Base-by-base conservation (phyloP, 805 yeast genomes). In the Zygosaccharomyces bisporus region DNA sequence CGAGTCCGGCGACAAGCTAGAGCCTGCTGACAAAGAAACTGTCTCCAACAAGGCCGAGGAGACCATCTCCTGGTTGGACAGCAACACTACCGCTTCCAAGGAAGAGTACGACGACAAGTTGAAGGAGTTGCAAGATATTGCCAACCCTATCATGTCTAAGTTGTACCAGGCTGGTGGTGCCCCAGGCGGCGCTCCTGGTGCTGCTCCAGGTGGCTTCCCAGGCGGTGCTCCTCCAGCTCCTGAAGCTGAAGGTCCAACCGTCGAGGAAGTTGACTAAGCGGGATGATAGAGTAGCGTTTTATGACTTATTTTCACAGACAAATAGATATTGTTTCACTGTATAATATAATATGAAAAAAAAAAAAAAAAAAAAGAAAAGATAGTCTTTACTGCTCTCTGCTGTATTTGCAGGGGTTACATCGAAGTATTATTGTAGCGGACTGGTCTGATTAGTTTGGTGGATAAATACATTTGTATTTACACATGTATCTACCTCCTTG, bases 111-210 rank as follows among this genome's bases (percentile, higher is more conserved):
- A 81, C 64, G 95, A 85, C 75, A 84, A 81, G 77, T 95, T 89
- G 77, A 91, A 91, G 85, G 96, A 89, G 73, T 86, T 90, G 68
- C 97, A 91, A 78, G 88, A 82, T 61, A 77, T 85, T 74, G 95
- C 96, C 60, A 90, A 90, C 83, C 97, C 97, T 72, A 87, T 90
- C 76, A 84, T 90, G 85, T 79, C 89, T 69, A 88, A 89, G 80
- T 86, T 93, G 79, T 91, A 91, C 83, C 91, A 86, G 73, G 89
- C 82, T 58, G 71, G 70, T 54, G 96, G 95, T 74, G 95, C 87
- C 69, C 84, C 84, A 62, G 87, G 76, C 58, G 75, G 75, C 53
- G 84, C 84, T 60, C 40, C 40, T 25, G 89, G 88, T 63, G 88
- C 78, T 61, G 69, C 76, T 60, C 71, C 72, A 66, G 77, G 69